Conservation (phyloP, 2,329 filamentous ascomycete genomes). For the Epichloe brachyelytri region DNA sequence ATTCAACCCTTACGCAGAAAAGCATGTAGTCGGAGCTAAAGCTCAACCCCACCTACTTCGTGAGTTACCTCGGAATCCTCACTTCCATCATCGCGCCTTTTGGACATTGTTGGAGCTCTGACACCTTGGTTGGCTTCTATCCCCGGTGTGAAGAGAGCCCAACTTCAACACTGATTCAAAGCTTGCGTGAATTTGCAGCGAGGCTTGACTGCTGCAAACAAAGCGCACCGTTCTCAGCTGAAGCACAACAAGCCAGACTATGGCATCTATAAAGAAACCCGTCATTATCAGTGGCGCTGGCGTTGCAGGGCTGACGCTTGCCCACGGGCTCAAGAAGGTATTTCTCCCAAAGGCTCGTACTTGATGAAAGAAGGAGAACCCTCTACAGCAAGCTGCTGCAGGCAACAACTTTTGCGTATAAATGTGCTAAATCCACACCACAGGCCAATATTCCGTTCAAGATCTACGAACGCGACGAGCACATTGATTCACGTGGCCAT, state of each 20-base stretch:
- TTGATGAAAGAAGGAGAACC: not conserved
- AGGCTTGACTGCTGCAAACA: not conserved
- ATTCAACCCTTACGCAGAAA: no score
- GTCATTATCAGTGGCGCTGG: slow-evolving; percentile 26
- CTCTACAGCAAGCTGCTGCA: no score
- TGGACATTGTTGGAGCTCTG: no score
- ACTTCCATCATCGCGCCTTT: no score
- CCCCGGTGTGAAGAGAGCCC: no score
- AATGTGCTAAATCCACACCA: not conserved
- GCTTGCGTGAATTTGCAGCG: no score
- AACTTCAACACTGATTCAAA: no score
- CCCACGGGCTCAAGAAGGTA: slow-evolving; percentile 24
- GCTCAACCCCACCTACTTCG: no score
- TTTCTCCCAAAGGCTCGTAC: not conserved
- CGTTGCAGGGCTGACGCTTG: slow-evolving; percentile 23
- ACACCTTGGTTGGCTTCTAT: no score
- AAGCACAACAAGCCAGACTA: not conserved
- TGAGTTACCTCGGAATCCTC: no score
- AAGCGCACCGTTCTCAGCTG: not conserved
- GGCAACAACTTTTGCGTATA: not conserved
- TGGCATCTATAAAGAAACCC: slow-evolving; percentile 10
- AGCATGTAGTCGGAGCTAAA: no score
- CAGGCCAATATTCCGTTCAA: slow-evolving; percentile 19
- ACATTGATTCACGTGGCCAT: slow-evolving; percentile 20
- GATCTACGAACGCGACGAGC: slow-evolving; percentile 18